Base-by-base conservation (phyloP, 768 basidiomycete species). In the Polyporus arcularius region DNA sequence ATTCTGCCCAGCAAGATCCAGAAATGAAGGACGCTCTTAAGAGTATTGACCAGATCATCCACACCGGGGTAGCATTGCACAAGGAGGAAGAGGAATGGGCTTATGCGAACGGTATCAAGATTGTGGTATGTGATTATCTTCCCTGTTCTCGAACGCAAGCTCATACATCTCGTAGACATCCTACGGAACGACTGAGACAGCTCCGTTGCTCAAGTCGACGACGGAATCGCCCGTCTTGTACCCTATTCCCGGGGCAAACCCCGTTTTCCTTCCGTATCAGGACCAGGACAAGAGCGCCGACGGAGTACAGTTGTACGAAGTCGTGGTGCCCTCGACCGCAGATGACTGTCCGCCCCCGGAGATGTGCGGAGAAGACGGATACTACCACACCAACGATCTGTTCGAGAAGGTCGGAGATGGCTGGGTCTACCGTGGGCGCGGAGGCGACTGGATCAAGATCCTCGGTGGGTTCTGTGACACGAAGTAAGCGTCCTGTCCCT, bases 351-450 rank as follows among this genome's bases (percentile, higher is more conserved):
- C 55, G 8, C 32, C 55, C 10, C 38, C 46, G 14, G 46, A 48
- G 35, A 28, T 56, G 3, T 49, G 55, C 35, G 46, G 12, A 9
- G 46, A 46, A 10, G 55, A 48, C 38, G 55, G 55, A 11, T 48
- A 39, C 55, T 56, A 39, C 46, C 55, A 56, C 46, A 48, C 46
- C 9, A 56, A 56, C 9, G 55, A 56, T 35, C 32, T 56, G 31
- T 56, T 56, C 46, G 55, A 47, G 46, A 31, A 39, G 9, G 35
- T 56, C 46, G 46, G 39, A 1, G 55, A 48, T 15, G 46, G 55
- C 2, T 56, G 46, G 45, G 46, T 56, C 11, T 56, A 56, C 46
- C 45, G 55, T 35, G 55, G 55, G 14, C 55, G 48, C 35, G 38
- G 38, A 16, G 55, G 55, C 5, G 55, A 57, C 38, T 50, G 55